These are phyloP conservation scores for Maudiozyma serrabonitensis DNA, from an alignment of 805 yeast species.

Conservation along the genomic window DNA sequence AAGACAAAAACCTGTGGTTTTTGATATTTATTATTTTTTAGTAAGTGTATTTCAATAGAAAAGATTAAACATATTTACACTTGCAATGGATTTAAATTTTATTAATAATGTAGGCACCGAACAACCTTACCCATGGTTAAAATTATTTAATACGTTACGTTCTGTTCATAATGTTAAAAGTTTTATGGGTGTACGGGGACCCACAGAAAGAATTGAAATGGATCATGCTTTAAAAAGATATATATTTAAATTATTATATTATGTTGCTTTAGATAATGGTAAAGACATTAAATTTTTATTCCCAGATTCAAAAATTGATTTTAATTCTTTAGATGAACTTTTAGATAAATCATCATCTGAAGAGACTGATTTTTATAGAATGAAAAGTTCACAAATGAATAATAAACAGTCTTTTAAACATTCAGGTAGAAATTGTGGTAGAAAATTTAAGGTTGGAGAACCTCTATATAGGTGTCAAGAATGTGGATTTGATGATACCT, in stretches of 20 bases:
- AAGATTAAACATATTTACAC: neutral
- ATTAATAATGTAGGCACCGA: neutral
- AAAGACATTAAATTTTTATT: slow-evolving; percentile 28
- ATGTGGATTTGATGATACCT: slow-evolving; percentile 70
- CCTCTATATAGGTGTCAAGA: slow-evolving; percentile 65
- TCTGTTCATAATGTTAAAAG: slow-evolving; percentile 14
- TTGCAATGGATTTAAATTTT: neutral
- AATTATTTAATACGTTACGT: slow-evolving; percentile 4
- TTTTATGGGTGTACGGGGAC: slow-evolving; percentile 18
- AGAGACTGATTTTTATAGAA: slow-evolving; percentile 8
- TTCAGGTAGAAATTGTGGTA: slow-evolving; percentile 58
- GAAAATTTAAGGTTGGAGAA: slow-evolving; percentile 49
- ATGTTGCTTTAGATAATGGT: slow-evolving; percentile 33
- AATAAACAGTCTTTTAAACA: slow-evolving; percentile 31
- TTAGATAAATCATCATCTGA: slow-evolving; percentile 4
- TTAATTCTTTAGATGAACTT: slow-evolving; percentile 13
- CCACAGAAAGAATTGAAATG: slow-evolving; percentile 22
- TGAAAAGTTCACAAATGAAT: slow-evolving; percentile 2
- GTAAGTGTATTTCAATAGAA: neutral
- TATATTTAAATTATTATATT: slow-evolving; percentile 26
- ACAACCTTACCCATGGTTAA: neutral
- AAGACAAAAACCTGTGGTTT: neutral
- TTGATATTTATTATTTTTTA: neutral
- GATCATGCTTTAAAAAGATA: slow-evolving; percentile 17
- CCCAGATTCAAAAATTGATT: slow-evolving; percentile 11